Evolutionary conservation across 805 yeast genomes (phyloP), one percentile per base, ranked within the genome.

Genomic region (Kregervanrija fluxuum): DNA sequence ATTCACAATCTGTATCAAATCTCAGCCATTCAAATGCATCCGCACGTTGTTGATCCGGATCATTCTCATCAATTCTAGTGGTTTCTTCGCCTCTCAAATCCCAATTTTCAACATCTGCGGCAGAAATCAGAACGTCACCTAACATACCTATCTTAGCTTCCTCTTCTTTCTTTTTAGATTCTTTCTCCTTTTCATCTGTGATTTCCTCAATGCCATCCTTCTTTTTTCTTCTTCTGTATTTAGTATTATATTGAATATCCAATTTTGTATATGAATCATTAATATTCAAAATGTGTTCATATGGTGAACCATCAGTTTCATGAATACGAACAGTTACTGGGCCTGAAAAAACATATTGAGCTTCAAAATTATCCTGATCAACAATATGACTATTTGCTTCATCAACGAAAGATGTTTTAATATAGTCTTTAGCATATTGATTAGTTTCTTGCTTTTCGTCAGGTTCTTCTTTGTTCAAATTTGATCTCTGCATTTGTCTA

Each of bases 1-100:
- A 93, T 61, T 93, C 99, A 56, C 83, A 85, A 61, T 93, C 99
- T 0, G 97, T 90, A 65, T 93, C 99, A n/a, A 91, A 86, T 54
- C 99, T 73, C 34, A 93, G 73, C 99, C 99, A 93, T 56, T 93
- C 99, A 64, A 89, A 93, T 0, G 96, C 96, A 55, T 91, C 97
- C 54, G 78, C 80, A 9, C 48, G 45, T 13, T 47, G 52, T 33
- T 22, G 28, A 22, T 49, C 56, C 16, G 77, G 71, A 68, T 78
- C 71, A 35, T 68, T 67, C 36, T 82, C 89, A 14, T 46, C 48
- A 34, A 35, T 38, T 9, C 28, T 15, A 15, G 38, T 28, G 9
- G 31, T 6, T 12, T 42, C 43, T 37, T 87, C 95, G 1, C 55
- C 64, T 28, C 50, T 50, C 30, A 75, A 68, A 12, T 72, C 70